Evolutionary conservation across 441 rosid genomes (phyloP).

Genomic region (Adansonia rubrostipa): DNA sequence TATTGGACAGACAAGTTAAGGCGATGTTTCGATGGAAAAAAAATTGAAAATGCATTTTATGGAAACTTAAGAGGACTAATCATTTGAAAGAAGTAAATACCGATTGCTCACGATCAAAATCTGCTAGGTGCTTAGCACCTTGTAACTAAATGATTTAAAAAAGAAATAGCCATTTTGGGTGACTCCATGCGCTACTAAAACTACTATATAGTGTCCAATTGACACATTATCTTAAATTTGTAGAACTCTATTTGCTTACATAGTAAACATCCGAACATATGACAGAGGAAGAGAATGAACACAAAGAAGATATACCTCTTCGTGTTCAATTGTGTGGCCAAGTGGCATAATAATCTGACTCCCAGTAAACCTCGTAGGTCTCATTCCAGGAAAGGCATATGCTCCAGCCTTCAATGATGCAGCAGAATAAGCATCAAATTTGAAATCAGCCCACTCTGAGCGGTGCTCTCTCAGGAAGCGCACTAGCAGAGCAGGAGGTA

Average conservation of each 20-base stretch:
- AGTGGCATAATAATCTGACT: slow-evolving; percentile 96
- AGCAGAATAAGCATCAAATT: slow-evolving; percentile 96
- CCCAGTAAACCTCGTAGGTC: slow-evolving; percentile 92
- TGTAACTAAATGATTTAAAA: neutral
- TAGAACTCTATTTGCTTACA: neutral
- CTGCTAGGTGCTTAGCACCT: neutral
- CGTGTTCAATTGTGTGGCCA: slow-evolving; percentile 95
- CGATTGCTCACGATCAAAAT: neutral
- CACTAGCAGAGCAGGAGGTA: slow-evolving; percentile 89
- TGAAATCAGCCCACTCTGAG: slow-evolving; percentile 98
- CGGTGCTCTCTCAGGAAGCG: slow-evolving; percentile 97
- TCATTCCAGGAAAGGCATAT: slow-evolving; percentile 85
- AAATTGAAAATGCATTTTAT: neutral
- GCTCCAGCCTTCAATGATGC: slow-evolving; percentile 78
- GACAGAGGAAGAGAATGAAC: neutral
- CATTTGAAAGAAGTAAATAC: neutral
- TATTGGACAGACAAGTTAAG: neutral
- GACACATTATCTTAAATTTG: neutral
- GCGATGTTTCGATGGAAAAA: neutral
- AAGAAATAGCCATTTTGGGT: neutral
- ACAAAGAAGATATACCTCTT: slow-evolving; percentile 60
- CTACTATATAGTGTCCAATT: neutral
- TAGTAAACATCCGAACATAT: neutral
- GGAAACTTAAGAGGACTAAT: neutral
- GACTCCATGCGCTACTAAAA: neutral